Evolutionary conservation across 352 stramenopile genomes (phyloP).

Genomic region (Pythium plurisporium): DNA sequence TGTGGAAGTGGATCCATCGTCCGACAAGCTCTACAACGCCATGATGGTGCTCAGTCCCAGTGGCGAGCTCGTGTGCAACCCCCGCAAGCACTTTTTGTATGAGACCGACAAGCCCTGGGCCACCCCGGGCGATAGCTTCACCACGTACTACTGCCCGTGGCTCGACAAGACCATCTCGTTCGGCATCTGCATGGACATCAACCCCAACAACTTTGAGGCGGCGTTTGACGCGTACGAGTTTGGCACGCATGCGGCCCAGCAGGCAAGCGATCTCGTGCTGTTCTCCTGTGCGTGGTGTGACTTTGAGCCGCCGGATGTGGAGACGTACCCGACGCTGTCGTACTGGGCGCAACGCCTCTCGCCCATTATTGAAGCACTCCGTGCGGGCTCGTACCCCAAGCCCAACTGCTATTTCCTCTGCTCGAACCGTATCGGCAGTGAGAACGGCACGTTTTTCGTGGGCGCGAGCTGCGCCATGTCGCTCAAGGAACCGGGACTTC

Average conservation of each 20-base stretch:
- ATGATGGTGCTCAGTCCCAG: slow-evolving; percentile 75
- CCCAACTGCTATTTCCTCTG: slow-evolving; percentile 67
- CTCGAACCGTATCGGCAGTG: slow-evolving; percentile 70
- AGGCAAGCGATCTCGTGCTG: slow-evolving; percentile 67
- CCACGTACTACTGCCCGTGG: slow-evolving; percentile 68
- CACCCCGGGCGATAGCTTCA: slow-evolving; percentile 56
- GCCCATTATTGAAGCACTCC: slow-evolving; percentile 48
- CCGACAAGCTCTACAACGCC: slow-evolving; percentile 59
- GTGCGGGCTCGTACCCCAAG: slow-evolving; percentile 32
- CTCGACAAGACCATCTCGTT: slow-evolving; percentile 76
- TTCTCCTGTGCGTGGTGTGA: slow-evolving; percentile 84
- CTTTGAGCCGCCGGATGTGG: slow-evolving; percentile 47
- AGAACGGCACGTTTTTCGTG: slow-evolving; percentile 81
- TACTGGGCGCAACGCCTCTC: slow-evolving; percentile 72
- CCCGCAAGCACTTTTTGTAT: slow-evolving; percentile 81
- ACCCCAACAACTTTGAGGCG: slow-evolving; percentile 74
- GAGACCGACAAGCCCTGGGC: slow-evolving; percentile 82
- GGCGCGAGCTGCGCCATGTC: slow-evolving; percentile 72
- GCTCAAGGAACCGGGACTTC: slow-evolving; percentile 47
- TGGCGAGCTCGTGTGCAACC: slow-evolving; percentile 63
- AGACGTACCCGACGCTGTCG: slow-evolving; percentile 44
- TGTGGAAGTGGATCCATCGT: slow-evolving; percentile 37
- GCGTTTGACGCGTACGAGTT: slow-evolving; percentile 73
- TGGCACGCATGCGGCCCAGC: slow-evolving; percentile 38
- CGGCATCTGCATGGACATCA: slow-evolving; percentile 90